Base-by-base conservation (phyloP, 148 eudicot species). In the Arbutus unedo region DNA sequence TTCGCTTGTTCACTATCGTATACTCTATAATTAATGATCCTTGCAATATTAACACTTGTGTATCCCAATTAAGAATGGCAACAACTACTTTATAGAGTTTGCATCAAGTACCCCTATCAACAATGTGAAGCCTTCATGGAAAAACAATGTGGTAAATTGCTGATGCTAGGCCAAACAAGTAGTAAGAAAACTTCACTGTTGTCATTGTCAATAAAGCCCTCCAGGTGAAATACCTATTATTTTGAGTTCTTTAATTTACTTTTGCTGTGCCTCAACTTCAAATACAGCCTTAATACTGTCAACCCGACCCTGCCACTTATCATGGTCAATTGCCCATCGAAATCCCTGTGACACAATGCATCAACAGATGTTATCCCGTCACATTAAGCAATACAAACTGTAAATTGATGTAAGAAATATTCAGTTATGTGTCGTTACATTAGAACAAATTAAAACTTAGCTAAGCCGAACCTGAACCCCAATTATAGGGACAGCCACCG, bases 321-420 rank as follows among this genome's bases (percentile, higher is more conserved):
- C 93, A 83, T 93, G 88, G 78, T 96, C 97, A 87, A 93, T 85
- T 47, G 99, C 99, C 99, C 99, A 96, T 50, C 93, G 90, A 85
- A 96, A 96, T 47, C 99, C 98, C 99, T 96, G 74, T 77, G 82
- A 79, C 76, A 14, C 43, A 48, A 47, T 44, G 10, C 82, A 25
- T 14, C 77, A 75, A 56, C 68, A 23, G 47, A 44, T 78, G 11
- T 14, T 64, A 64, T 48, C 48, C 43, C 3, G 78, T 41, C 54
- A 45, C 10, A 70, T 67, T 54, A 8, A 59, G 4, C 25, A 78
- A 64, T 38, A 55, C n/a, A 79, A 70, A 59, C 8, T 8, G 54
- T 50, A 50, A 0, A 70, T 51, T 14, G 59, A 70, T 54, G 47
- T 23, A 47, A 38, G 43, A 64, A 31, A 50, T 45, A 74, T 5